A percentile compares a stretch with the other conserved stretches of the same genome.
Conservation (phyloP, 345 rosid species). For the Eucalyptus cloeziana region DNA sequence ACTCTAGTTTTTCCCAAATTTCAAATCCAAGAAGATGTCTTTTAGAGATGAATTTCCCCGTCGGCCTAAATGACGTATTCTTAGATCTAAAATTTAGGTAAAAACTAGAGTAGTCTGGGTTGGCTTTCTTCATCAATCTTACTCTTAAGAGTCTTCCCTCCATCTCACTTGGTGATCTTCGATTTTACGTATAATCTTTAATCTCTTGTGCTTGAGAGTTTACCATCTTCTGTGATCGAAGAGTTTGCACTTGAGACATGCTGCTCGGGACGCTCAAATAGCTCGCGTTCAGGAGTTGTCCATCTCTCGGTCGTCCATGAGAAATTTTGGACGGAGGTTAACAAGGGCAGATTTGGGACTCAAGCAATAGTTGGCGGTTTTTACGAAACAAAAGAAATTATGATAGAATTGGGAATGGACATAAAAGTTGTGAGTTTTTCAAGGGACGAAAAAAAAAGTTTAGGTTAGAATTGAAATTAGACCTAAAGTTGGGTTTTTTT, state of each 20-base stretch:
- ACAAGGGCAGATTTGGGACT: not conserved
- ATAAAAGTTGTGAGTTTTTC: too few species aligned
- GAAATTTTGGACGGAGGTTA: not conserved
- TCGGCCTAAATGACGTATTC: rapidly evolving
- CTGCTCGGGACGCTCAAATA: rapidly evolving
- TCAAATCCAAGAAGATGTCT: not conserved
- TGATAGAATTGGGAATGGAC: too few species aligned
- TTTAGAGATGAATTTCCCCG: not conserved
- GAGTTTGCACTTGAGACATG: not conserved
- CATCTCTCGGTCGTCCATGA: not conserved
- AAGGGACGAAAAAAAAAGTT: too few species aligned
- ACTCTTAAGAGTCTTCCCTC: not conserved
- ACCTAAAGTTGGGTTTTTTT: too few species aligned
- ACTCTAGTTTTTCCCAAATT: not conserved
- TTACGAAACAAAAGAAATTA: too few species aligned
- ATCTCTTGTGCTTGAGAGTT: not conserved
- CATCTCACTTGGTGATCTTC: not conserved
- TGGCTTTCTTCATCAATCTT: not conserved
- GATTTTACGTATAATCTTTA: not conserved
- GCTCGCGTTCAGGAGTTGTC: rapidly evolving
- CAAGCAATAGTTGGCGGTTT: not conserved
- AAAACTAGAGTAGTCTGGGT: not conserved
- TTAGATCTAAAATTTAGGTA: not conserved
- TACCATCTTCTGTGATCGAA: rapidly evolving
- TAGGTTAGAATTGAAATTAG: too few species aligned